Percentiles rank a stretch among this genome's conserved stretches.
These are phyloP conservation scores for Sarcocystis neurona DNA, from an alignment of 169 alveolate species.

Conservation along the genomic window DNA sequence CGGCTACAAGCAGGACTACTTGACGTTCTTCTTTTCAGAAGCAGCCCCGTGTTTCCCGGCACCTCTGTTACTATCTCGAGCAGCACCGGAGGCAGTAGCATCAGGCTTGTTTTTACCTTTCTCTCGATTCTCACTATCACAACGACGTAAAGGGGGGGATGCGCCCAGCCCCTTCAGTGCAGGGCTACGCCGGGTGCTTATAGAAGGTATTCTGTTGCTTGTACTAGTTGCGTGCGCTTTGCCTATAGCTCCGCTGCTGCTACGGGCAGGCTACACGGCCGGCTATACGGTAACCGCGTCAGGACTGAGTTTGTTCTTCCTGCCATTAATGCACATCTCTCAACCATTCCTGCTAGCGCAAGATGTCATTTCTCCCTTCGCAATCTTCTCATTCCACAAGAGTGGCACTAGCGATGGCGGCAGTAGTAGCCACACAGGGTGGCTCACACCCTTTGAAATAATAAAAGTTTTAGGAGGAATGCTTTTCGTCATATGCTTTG, in stretches of 20 bases:
- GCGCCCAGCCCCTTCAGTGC: neutral
- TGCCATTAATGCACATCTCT: neutral
- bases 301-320: neutral
- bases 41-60: neutral
- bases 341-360: neutral
- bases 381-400: no score
- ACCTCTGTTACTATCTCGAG: no score
- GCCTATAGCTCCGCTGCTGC: neutral
- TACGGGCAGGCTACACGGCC: neutral
- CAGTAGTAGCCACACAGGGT: neutral
- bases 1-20: slow-evolving; percentile 68
- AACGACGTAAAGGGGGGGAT: neutral
- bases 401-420: no score
- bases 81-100: no score
- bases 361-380: neutral
- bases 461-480: neutral
- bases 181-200: slow-evolving; percentile 10
- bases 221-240: neutral
- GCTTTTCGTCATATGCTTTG: neutral
- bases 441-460: neutral
- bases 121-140: neutral
- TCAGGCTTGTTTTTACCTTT: no score
- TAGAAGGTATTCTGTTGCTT: neutral
- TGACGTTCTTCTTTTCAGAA: slow-evolving; percentile 22
- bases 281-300: slow-evolving; percentile 21